A percentile compares a stretch with the other conserved stretches of the same genome.
These are phyloP conservation scores for Botrytis fragariae DNA, from an alignment of 2,329 filamentous ascomycete genomes.

Conservation along the genomic window DNA sequence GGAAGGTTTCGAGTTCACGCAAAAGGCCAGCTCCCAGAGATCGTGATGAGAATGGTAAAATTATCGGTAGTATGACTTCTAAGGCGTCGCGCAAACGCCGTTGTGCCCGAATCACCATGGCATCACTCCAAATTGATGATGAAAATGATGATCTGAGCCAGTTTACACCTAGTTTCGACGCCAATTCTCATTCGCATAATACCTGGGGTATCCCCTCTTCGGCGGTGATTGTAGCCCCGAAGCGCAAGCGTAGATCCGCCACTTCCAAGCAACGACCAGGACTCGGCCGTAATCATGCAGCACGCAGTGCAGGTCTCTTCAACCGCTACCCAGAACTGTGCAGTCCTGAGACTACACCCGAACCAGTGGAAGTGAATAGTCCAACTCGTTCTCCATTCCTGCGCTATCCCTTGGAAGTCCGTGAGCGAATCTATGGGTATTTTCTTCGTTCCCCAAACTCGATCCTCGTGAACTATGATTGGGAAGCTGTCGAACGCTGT, in stretches of 20 bases:
- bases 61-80: neutral
- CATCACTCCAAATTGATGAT: constrained; percentile 19
- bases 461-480: constrained; percentile 32
- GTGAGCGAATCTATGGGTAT: constrained; percentile 32
- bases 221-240: neutral
- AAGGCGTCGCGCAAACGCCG: constrained; percentile 17
- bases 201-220: constrained; percentile 18
- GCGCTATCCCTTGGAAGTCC: constrained; percentile 29
- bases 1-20: neutral
- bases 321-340: neutral
- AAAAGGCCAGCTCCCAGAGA: neutral
- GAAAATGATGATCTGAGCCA: constrained; percentile 18
- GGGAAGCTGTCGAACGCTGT: constrained; percentile 27
- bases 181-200: constrained; percentile 14
- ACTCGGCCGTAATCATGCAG: neutral
- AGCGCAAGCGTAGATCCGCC: constrained; percentile 10
- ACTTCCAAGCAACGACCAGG: neutral
- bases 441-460: constrained; percentile 27
- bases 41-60: neutral
- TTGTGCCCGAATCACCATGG: neutral
- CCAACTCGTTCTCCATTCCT: constrained; percentile 26
- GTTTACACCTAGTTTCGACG: constrained; percentile 4
- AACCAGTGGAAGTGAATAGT: constrained; percentile 21
- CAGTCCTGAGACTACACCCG: neutral
- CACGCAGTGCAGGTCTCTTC: neutral